Percentiles rank a stretch among this genome's conserved stretches.
Conservation (phyloP, 2,329 filamentous ascomycete species). For the Tolypocladium ophioglossoides region DNA sequence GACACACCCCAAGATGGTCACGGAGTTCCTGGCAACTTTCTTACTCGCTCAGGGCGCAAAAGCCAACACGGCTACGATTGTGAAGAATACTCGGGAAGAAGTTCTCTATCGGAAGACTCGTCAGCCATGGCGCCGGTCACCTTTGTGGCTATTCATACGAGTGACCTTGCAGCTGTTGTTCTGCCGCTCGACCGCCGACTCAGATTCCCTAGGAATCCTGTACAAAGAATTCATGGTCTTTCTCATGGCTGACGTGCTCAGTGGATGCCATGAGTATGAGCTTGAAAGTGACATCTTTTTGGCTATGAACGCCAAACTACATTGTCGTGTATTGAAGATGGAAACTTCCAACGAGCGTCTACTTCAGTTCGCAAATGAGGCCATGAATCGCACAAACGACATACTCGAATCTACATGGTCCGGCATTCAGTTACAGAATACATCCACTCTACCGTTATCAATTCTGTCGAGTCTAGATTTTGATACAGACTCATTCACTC, state of each 20-base stretch:
- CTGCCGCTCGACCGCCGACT: background rate
- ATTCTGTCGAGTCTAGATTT: no score
- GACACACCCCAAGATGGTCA: slow-evolving; percentile 36
- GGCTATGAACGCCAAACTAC: slow-evolving; percentile 32
- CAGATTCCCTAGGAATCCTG: slow-evolving; percentile 11
- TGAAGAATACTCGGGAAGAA: slow-evolving; percentile 44
- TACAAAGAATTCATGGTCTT: slow-evolving; percentile 44
- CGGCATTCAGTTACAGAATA: no score
- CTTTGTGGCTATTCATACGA: slow-evolving; percentile 6
- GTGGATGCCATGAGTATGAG: no score
- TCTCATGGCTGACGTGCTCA: slow-evolving; percentile 24
- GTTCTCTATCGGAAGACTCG: background rate
- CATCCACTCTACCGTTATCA: no score
- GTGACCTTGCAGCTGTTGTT: slow-evolving; percentile 3
- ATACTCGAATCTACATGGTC: no score
- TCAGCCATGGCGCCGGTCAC: background rate
- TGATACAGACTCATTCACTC: no score
- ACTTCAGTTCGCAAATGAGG: no score
- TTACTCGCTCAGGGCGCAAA: slow-evolving; percentile 21
- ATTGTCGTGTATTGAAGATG: no score
- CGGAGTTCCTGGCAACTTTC: slow-evolving; percentile 27
- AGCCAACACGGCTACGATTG: slow-evolving; percentile 21
- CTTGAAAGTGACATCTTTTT: slow-evolving; percentile 18
- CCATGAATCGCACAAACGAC: no score
- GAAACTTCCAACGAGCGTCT: no score